These are phyloP conservation scores for Aspergillus haitiensis DNA, from an alignment of 495 filamentous ascomycete genomes.

Conservation along the genomic window DNA sequence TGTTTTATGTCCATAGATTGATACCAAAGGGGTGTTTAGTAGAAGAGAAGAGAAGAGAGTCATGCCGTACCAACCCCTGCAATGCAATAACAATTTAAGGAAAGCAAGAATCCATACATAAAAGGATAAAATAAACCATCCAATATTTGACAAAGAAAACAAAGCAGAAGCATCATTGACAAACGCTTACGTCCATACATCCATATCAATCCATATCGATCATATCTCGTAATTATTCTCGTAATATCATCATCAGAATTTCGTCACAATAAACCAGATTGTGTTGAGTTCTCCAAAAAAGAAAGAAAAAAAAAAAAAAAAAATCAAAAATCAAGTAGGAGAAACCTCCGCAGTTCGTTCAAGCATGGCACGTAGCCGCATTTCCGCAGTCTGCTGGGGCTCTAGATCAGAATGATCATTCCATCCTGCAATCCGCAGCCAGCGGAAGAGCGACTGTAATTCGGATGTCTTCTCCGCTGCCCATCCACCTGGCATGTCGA, in stretches of 20 bases:
- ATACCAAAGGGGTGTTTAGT: too few species aligned
- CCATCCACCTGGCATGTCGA: background rate
- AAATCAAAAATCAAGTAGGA: background rate
- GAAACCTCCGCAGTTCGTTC: slow-evolving; percentile 21
- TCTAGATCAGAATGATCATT: slow-evolving; percentile 21
- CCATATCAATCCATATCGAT: background rate
- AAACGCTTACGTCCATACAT: background rate
- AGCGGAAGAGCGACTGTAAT: slow-evolving; percentile 39
- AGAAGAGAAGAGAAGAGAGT: too few species aligned
- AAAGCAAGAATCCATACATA: too few species aligned
- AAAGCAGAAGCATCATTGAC: too few species aligned
- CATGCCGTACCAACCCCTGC: too few species aligned
- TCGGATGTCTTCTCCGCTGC: slow-evolving; percentile 17
- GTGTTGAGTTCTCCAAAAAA: background rate
- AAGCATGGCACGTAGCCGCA: slow-evolving; percentile 41
- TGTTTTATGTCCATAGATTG: too few species aligned
- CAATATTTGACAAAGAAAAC: too few species aligned
- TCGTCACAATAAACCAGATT: background rate
- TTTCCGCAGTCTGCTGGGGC: slow-evolving; percentile 38
- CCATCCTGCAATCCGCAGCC: slow-evolving; percentile 34
- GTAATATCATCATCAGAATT: background rate
- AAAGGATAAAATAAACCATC: too few species aligned
- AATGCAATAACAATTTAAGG: too few species aligned
- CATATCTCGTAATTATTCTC: background rate
- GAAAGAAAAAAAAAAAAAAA: too few species aligned